Evolutionary conservation across 495 filamentous ascomycete species (phyloP), one percentile per base, ranked within the genome.

Genomic region (Tricharina praecox): DNA sequence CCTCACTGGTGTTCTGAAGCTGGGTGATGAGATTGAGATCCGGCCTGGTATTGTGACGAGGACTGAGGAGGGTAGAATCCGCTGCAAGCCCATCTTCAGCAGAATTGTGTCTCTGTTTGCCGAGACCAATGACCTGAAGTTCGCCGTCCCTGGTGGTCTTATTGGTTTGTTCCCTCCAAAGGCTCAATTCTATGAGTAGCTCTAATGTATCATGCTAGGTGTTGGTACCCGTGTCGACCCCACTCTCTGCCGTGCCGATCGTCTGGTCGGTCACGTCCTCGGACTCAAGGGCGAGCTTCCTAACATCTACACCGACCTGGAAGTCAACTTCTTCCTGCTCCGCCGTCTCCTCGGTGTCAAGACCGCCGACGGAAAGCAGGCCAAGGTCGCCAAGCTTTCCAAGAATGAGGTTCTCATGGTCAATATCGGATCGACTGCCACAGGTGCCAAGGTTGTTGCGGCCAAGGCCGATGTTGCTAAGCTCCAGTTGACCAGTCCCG

Each of bases 391-490:
- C 48, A 97, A 97, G 70, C 71, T 97, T 35, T 68, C 85, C 34
- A 96, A 96, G 78, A 93, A 92, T 62, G 90, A 97, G 65, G 85
- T 96, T 56, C 81, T 88, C 58, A 95, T 97, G 88, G 90, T 97
- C 49, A 97, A 97, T 71, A 95, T 97, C 61, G 90, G 90, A 47
- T 92, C 85, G 21, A 94, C 88, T 11, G 88, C 90, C 37, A 94
- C 88, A 18, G 90, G 90, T 51, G 82, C 81, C 47, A 96, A 94
- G 74, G 86, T 97, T 15, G 72, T 87, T 36, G 85, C 83, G 58
- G 90, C 95, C 53, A 94, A 88, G 76, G 85, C 87, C 49, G 92
- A 96, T 77, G 85, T 83, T 30, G 92, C 92, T 34, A 93, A 94
- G 67, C 70, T 92, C 50, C 76, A 74, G 50, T 66, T 94, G 63